Conservation (phyloP, 148 eudicot genomes). For the Nyssa sinensis region DNA sequence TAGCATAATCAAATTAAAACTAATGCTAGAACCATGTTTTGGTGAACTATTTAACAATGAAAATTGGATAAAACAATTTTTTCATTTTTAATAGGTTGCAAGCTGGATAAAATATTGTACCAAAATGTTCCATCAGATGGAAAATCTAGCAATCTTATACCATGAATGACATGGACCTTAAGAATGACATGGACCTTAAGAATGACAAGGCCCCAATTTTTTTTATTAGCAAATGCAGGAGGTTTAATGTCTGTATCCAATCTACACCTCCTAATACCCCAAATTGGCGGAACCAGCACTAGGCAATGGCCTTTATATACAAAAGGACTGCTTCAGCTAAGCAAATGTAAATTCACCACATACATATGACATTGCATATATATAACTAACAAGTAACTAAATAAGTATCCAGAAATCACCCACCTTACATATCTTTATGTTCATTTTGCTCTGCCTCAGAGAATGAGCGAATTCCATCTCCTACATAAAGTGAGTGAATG, state of each 20-base stretch:
- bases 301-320: too few species aligned
- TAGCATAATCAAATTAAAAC: background rate
- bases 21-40: background rate
- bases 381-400: background rate
- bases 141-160: background rate
- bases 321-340: background rate
- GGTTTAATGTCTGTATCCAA: too few species aligned
- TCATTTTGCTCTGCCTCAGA: conserved; percentile 90
- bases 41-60: background rate
- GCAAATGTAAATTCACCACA: background rate
- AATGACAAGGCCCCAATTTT: too few species aligned
- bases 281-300: too few species aligned
- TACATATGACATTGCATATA: background rate
- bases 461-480: conserved; percentile 99
- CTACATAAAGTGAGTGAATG: conserved; percentile 24
- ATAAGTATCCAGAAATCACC: conserved; percentile 31
- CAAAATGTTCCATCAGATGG: conserved; percentile 5
- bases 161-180: background rate
- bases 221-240: background rate
- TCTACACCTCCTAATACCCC: too few species aligned
- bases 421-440: conserved; percentile 92
- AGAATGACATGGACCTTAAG: background rate
- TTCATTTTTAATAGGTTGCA: background rate
- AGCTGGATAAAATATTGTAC: background rate
- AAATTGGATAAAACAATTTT: background rate